Evolutionary conservation across 1,284 basidiomycete species (phyloP), one percentile per base, ranked within the genome.

Genomic region (Pulchroboletus neoregius): DNA sequence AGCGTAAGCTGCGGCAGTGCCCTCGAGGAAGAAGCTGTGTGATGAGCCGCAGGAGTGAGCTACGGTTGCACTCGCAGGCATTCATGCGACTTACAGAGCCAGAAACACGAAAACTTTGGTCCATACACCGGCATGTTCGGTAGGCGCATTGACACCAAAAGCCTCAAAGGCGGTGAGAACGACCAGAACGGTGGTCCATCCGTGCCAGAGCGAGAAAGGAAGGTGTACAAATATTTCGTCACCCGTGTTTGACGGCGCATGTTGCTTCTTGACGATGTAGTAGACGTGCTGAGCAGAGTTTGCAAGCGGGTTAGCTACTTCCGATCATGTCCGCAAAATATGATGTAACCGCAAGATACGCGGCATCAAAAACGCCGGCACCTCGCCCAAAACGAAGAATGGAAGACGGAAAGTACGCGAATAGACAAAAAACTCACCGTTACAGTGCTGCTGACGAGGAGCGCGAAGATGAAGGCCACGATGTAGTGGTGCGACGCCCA

Each of bases 41-140:
- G 20, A 40, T 11, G 43, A 37, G 18, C 30, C 23, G 23, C 20
- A 41, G 30, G 28, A 32, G 34, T 57, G 30, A 57, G 45, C 36
- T 47, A 39, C 10, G 34, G 37, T 30, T 37, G 12, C 32, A 27
- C 20, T 37, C 23, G 22, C 50, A 60, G 32, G 15, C 10, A 4
- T 11, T 23, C 13, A 39, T 18, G 49, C 8, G 20, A 63, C 76
- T 56, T 61, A 87, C 79, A 91, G 69, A 53, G 80, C 88, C 37
- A 96, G 80, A 81, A 96, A 95, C 49, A 94, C 93, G 56, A 94
- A 90, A 58, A 92, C 81, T 66, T 95, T 94, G 64, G 92, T 95
- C 82, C 91, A 91, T 49, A 94, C 70, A 22, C 92, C 92, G 1
- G 91, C 83, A 34, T 68, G 68, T 55, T 87, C 73, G 40, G 66